Base-by-base conservation (phyloP, 805 yeast genomes). In the Ogataea ramenticola region DNA sequence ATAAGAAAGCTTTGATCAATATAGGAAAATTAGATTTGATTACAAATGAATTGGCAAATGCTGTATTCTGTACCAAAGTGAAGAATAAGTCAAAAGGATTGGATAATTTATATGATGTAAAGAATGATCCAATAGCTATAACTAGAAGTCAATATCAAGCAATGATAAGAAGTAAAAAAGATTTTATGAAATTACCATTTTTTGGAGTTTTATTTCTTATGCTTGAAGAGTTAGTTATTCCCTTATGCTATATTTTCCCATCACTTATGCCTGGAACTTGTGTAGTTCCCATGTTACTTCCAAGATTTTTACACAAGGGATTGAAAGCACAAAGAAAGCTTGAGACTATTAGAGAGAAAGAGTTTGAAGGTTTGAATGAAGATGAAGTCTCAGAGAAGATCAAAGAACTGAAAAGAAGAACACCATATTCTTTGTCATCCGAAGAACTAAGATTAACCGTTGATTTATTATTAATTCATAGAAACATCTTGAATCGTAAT, bases 241-340 rank as follows among this genome's bases (percentile, higher is more conserved):
- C 75, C 0, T 47, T 81, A 7, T 71, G 82, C 46, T 71, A 67
- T 43, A 46, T 65, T 1, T 61, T 79, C 40, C 88, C 89, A 0
- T 68, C 68, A 35, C 51, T 81, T 14, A 70, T 82, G 3, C 89
- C 87, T 0, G 72, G 71, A 47, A 81, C 86, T 0, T 81, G 87
- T 58, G 64, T 74, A 7, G 57, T 79, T 19, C 84, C 84, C 1
- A 58, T 61, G 8, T 60, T 75, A 21, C 51, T 67, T 32, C 70
- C 74, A 2, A 52, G 69, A 24, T 53, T 24, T 17, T 29, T 24
- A 14, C 19, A 27, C 8, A 27, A 20, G 14, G 8, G 19, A 4
- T 4, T 9, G 4, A 4, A 29, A 20, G 41, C 41, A 8, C 41
- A 39, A 15, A 16, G 11, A 6, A 20, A 30, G 14, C 10, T 39